phyloP scores from a whole-genome alignment of 768 basidiomycete species.

The Boletus insuetus region DNA sequence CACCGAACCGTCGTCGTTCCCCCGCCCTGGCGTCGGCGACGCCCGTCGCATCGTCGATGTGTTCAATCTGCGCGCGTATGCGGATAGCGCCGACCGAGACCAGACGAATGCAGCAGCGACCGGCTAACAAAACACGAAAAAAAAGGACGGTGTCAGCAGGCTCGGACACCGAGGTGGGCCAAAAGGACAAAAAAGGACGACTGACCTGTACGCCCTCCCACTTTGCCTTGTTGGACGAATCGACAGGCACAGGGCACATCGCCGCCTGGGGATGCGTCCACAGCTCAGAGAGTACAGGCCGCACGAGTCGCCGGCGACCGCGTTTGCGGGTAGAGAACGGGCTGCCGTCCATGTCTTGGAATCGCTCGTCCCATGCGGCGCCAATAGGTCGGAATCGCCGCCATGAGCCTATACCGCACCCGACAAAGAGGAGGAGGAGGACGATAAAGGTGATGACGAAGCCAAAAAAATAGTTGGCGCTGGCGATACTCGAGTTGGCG shows the following conservation, averaged over 20 bases:
- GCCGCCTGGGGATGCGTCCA: conserved; percentile 11
- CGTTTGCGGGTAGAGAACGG: conserved; percentile 9
- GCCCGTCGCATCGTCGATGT: background rate
- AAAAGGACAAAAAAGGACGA: background rate
- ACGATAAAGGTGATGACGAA: conserved; percentile 34
- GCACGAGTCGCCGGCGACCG: conserved; percentile 14
- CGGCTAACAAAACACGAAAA: conserved; percentile 10
- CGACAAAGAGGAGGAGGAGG: conserved; percentile 47
- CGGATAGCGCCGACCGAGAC: conserved; percentile 8
- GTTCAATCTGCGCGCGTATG: background rate
- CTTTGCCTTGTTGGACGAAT: background rate
- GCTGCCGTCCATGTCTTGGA: conserved; percentile 15
- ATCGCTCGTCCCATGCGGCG: conserved; percentile 18
- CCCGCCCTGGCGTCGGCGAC: background rate
- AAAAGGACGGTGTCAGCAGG: background rate
- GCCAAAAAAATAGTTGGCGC: conserved; percentile 33
- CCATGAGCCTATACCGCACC: conserved; percentile 49
- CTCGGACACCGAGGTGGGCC: no score
- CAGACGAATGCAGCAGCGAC: conserved; percentile 21
- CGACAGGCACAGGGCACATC: background rate
- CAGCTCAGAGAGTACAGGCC: conserved; percentile 19
- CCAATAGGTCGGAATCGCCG: conserved; percentile 31
- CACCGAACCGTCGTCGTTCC: background rate
- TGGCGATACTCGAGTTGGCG: conserved; percentile 2
- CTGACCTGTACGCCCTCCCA: conserved; percentile 27